phyloP scores from a whole-genome alignment of 768 basidiomycete genomes.

The Pleurotus sapidus region DNA sequence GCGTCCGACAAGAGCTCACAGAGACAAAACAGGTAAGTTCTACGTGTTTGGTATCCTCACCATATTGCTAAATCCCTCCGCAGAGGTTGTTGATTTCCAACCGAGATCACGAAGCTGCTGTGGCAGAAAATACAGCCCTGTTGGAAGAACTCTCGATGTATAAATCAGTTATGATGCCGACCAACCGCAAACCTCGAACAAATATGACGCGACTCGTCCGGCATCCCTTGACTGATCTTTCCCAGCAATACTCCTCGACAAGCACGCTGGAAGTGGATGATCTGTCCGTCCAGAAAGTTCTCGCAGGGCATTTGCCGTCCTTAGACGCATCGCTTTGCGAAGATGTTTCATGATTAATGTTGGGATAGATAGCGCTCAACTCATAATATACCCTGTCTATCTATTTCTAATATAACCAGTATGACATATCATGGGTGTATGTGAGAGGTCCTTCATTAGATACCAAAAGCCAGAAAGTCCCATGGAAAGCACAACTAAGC shows the following conservation, averaged over 20 bases:
- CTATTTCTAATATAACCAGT: no score
- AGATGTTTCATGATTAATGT: no score
- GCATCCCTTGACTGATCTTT: conserved; percentile 42
- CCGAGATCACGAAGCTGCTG: conserved; percentile 47
- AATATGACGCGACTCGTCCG: conserved; percentile 49
- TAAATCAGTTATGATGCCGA: conserved; percentile 51
- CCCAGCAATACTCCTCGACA: conserved; percentile 14
- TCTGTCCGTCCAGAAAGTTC: background rate
- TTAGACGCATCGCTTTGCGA: background rate
- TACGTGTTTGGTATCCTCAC: background rate
- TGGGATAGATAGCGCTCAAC: no score
- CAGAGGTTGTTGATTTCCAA: conserved; percentile 48
- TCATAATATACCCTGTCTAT: no score
- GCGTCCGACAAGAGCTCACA: conserved; percentile 75
- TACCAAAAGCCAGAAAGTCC: no score
- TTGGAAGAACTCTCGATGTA: conserved; percentile 57
- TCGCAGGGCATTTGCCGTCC: background rate
- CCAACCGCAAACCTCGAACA: conserved; percentile 51
- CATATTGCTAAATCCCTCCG: background rate
- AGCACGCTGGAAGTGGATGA: background rate
- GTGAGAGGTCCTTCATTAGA: no score
- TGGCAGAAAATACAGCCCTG: conserved; percentile 42
- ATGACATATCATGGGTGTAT: no score
- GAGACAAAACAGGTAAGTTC: conserved; percentile 73
- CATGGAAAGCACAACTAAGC: no score